Percentiles rank a stretch among this genome's conserved stretches.
phyloP scores from a whole-genome alignment of 169 alveolate species.

The Eimeria praecox region DNA sequence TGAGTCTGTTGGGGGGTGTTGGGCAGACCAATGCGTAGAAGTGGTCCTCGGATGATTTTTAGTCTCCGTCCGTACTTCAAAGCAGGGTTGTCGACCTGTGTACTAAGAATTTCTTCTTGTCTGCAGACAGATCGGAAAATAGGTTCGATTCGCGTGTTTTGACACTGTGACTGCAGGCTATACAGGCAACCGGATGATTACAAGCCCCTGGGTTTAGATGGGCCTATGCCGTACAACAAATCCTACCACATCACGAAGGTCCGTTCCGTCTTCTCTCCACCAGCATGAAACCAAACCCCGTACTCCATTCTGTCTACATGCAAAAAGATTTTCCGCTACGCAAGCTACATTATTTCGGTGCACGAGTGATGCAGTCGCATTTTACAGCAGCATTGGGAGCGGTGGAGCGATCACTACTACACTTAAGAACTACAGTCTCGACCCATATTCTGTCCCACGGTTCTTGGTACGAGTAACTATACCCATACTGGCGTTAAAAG shows the following conservation, averaged over 20 bases:
- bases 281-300: not conserved
- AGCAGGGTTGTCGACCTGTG: not conserved
- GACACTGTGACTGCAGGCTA: not conserved
- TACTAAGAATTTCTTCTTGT: not conserved
- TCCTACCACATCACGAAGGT: slow-evolving; percentile 50
- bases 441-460: not conserved
- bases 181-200: slow-evolving; percentile 32
- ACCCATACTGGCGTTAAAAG: not conserved
- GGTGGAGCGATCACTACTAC: not conserved
- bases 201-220: slow-evolving; percentile 6
- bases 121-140: not conserved
- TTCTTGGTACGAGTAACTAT: not conserved
- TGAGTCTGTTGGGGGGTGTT: not conserved
- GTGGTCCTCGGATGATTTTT: not conserved
- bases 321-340: too few species aligned
- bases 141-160: not conserved
- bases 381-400: not conserved
- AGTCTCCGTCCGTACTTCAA: not conserved
- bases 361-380: not conserved
- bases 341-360: not conserved
- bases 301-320: too few species aligned
- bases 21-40: not conserved
- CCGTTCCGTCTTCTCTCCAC: not conserved
- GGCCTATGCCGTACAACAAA: slow-evolving; percentile 50
- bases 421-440: not conserved